These are phyloP conservation scores for Phytophthora palmivora DNA, from an alignment of 352 stramenopile species.

Conservation along the genomic window DNA sequence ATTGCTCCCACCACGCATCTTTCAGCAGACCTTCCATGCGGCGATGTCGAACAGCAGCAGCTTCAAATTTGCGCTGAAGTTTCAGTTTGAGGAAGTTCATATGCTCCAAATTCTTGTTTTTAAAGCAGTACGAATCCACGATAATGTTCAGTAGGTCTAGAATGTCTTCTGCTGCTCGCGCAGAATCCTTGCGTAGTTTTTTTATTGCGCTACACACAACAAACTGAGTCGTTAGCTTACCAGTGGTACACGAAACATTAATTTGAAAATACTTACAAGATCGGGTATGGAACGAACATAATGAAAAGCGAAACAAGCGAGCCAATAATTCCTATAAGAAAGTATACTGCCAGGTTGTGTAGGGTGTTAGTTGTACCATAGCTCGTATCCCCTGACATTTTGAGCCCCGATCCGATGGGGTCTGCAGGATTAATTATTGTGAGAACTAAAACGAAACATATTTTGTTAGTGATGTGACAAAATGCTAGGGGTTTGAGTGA, in stretches of 20 bases:
- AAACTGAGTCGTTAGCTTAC: constrained; percentile 17
- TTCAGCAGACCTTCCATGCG: constrained; percentile 66
- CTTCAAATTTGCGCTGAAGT: constrained; percentile 77
- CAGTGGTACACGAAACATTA: neutral
- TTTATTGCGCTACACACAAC: constrained; percentile 53
- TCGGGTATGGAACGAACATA: constrained; percentile 78
- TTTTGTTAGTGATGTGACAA: constrained; percentile 1
- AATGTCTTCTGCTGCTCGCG: constrained; percentile 56
- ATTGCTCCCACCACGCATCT: constrained; percentile 87
- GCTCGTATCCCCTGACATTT: constrained; percentile 48
- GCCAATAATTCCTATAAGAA: constrained; percentile 68
- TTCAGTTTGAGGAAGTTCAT: constrained; percentile 84
- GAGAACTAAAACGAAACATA: constrained; percentile 44
- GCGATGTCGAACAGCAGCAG: constrained; percentile 48
- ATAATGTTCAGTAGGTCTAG: constrained; percentile 82
- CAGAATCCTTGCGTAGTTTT: constrained; percentile 53
- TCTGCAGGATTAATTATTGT: constrained; percentile 78
- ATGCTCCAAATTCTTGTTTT: constrained; percentile 84
- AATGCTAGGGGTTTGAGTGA: neutral
- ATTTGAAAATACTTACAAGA: constrained; percentile 66
- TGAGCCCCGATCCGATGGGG: constrained; percentile 55
- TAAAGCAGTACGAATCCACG: constrained; percentile 88
- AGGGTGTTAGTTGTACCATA: constrained; percentile 69
- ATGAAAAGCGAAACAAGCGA: constrained; percentile 68
- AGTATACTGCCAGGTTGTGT: constrained; percentile 72